phyloP scores from a whole-genome alignment of 306 rosid genomes.

The Vigna hirtella region DNA sequence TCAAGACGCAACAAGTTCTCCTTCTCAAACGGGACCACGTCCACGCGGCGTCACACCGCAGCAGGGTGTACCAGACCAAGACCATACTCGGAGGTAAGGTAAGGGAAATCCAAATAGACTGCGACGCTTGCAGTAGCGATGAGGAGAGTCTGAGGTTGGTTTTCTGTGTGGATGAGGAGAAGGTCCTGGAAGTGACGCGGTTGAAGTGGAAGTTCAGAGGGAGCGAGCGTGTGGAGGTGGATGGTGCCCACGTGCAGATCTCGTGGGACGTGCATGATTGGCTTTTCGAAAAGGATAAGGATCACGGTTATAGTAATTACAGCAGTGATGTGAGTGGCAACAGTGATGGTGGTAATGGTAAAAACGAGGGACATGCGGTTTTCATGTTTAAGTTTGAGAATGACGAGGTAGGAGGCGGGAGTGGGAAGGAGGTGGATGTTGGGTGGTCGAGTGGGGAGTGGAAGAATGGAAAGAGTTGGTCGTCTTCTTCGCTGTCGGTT shows the following conservation, averaged over 20 bases:
- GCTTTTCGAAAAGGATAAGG: conserved; percentile 57
- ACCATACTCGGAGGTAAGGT: conserved; percentile 56
- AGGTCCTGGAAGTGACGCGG: conserved; percentile 61
- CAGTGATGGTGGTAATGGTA: neutral
- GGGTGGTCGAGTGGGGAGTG: conserved; percentile 46
- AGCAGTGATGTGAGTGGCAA: neutral
- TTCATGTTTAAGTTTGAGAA: conserved; percentile 84
- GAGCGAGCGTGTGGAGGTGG: conserved; percentile 54
- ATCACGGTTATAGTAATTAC: neutral
- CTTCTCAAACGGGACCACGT: conserved; percentile 73
- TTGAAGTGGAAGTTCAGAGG: conserved; percentile 87
- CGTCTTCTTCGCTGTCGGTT: conserved; percentile 74
- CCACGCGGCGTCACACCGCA: conserved; percentile 48
- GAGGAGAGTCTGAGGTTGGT: conserved; percentile 41
- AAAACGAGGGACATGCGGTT: conserved; percentile 63
- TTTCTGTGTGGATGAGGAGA: conserved; percentile 60
- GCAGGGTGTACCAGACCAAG: conserved; percentile 53
- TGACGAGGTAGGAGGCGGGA: conserved; percentile 42
- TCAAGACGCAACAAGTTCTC: conserved; percentile 5
- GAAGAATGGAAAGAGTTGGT: conserved; percentile 62
- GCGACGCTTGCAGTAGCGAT: conserved; percentile 41
- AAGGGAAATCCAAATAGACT: conserved; percentile 63
- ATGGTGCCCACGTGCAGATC: conserved; percentile 65
- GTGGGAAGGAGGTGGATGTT: conserved; percentile 35
- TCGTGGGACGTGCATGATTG: conserved; percentile 90